phyloP scores from a whole-genome alignment of 177 flowering plant species.

The Telopea speciosissima region DNA sequence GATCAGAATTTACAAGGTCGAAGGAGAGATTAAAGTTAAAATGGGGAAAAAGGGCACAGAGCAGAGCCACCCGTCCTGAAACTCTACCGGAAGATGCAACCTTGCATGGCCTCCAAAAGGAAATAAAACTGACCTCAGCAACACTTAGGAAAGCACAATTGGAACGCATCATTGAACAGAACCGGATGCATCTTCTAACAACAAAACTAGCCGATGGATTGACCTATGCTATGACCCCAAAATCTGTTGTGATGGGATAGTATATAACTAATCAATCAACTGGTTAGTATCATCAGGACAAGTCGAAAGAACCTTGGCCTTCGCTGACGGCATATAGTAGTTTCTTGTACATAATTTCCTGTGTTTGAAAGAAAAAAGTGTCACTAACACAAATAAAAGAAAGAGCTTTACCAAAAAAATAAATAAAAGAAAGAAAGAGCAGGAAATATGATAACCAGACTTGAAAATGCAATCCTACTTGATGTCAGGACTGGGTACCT shows the following conservation, averaged over 20 bases:
- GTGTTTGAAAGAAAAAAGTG: slow-evolving; percentile 8
- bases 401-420: too few species aligned
- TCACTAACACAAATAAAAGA: not conserved
- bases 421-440: not conserved
- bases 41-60: not conserved
- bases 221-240: slow-evolving; percentile 1
- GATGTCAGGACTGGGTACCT: slow-evolving; percentile 36
- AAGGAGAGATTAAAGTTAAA: not conserved
- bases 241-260: slow-evolving; percentile 5
- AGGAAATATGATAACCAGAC: not conserved
- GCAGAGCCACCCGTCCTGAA: not conserved
- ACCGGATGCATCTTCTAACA: slow-evolving; percentile 17
- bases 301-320: slow-evolving; percentile 97
- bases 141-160: slow-evolving; percentile 4
- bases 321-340: slow-evolving; percentile 86
- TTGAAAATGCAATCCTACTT: not conserved
- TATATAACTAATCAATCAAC: slow-evolving; percentile 14
- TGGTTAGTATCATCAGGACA: slow-evolving; percentile 51
- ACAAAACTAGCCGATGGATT: slow-evolving; percentile 15
- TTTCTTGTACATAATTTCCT: slow-evolving; percentile 97
- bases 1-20: slow-evolving; percentile 24
- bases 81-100: slow-evolving; percentile 1
- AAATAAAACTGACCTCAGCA: slow-evolving; percentile 19
- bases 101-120: not conserved
- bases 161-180: slow-evolving; percentile 19